phyloP scores from a whole-genome alignment of 2,329 filamentous ascomycete species.

The Pseudohalonectria lignicola region DNA sequence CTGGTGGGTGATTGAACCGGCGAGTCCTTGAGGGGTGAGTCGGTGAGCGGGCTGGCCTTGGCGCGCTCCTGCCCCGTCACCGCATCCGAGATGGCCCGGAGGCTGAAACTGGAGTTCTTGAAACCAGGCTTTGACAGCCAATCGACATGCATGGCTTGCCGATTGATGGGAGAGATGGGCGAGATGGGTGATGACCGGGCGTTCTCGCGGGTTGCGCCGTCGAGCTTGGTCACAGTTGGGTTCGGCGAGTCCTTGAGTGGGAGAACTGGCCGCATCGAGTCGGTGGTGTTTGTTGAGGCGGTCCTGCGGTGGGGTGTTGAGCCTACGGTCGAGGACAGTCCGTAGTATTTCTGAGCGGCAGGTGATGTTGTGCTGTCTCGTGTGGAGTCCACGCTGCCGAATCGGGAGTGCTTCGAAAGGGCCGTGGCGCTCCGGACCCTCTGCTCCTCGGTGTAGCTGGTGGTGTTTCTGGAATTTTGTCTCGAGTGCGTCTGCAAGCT shows the following conservation, averaged over 20 bases:
- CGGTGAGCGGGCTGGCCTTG: constrained; percentile 37
- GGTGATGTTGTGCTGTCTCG: constrained; percentile 47
- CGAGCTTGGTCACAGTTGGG: constrained; percentile 51
- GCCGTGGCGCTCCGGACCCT: constrained; percentile 53
- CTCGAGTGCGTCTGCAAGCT: constrained; percentile 47
- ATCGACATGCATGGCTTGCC: constrained; percentile 37
- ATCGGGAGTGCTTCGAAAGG: constrained; percentile 63
- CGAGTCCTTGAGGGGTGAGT: constrained; percentile 39
- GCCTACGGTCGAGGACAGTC: constrained; percentile 25
- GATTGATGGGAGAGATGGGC: constrained; percentile 31
- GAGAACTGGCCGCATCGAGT: constrained; percentile 33
- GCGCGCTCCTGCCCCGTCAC: constrained; percentile 41
- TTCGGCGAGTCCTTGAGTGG: constrained; percentile 41
- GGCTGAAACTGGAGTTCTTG: constrained; percentile 49
- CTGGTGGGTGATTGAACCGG: constrained; percentile 54
- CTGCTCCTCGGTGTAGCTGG: constrained; percentile 69
- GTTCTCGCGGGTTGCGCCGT: constrained; percentile 27
- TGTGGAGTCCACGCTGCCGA: constrained; percentile 68
- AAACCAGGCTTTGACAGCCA: constrained; percentile 45
- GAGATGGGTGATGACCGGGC: constrained; percentile 23
- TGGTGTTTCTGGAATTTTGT: constrained; percentile 32
- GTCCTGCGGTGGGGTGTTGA: constrained; percentile 41
- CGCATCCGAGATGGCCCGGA: constrained; percentile 79
- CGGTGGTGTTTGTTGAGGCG: constrained; percentile 47
- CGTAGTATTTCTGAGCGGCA: constrained; percentile 63